Evolutionary conservation across 371 early-diverging fungal species (phyloP).

Genomic region (Catenaria anguillulae): DNA sequence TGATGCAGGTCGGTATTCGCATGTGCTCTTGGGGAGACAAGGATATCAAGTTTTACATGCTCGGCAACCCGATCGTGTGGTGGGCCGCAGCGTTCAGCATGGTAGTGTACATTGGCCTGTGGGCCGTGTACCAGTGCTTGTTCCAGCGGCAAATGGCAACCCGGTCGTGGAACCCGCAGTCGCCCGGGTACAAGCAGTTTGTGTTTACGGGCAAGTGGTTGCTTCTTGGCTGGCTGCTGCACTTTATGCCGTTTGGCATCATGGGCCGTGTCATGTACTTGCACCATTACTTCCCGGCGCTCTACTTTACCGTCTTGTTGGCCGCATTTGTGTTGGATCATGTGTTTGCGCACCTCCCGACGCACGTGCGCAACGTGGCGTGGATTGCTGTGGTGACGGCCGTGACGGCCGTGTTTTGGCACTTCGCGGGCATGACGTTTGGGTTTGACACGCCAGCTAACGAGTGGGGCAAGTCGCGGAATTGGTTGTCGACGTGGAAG

Average conservation of each 20-base stretch:
- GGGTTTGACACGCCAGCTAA: slow-evolving; percentile 65
- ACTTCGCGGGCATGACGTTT: slow-evolving; percentile 69
- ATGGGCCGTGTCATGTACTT: slow-evolving; percentile 96
- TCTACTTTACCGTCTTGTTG: slow-evolving; percentile 83
- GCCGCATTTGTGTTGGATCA: slow-evolving; percentile 59
- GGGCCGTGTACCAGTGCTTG: slow-evolving; percentile 32
- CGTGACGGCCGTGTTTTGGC: slow-evolving; percentile 40
- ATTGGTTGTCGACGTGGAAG: slow-evolving; percentile 45
- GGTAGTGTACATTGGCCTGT: slow-evolving; percentile 26
- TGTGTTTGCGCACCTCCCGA: slow-evolving; percentile 19
- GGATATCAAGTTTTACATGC: slow-evolving; percentile 78
- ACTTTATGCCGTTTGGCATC: slow-evolving; percentile 92
- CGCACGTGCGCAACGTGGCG: slow-evolving; percentile 27
- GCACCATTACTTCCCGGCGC: slow-evolving; percentile 97
- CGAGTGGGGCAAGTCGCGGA: slow-evolving; percentile 25
- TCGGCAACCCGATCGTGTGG: slow-evolving; percentile 96
- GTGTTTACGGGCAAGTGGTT: slow-evolving; percentile 50
- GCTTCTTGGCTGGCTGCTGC: slow-evolving; percentile 83
- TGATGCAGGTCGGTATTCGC: slow-evolving; percentile 78
- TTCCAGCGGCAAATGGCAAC: slow-evolving; percentile 1
- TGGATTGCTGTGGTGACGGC: slow-evolving; percentile 25
- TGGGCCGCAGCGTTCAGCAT: slow-evolving; percentile 68
- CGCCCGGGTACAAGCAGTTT: slow-evolving; percentile 61
- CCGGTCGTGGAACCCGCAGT: not conserved
- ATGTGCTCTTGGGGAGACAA: slow-evolving; percentile 95